These are phyloP conservation scores for Yamadazyma olivae DNA, from an alignment of 805 yeast genomes.

Conservation along the genomic window DNA sequence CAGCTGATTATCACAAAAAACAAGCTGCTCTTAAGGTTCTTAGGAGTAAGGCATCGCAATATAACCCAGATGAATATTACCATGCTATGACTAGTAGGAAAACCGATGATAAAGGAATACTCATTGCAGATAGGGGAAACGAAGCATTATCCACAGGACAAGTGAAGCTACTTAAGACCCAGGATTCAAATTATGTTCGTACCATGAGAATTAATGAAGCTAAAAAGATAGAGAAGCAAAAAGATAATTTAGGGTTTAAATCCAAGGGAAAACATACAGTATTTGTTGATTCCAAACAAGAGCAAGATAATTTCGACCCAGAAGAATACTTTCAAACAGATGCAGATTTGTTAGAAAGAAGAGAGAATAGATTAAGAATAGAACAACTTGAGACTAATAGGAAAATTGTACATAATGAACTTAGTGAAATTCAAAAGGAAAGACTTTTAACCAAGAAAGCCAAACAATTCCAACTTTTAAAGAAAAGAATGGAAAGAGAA, in stretches of 20 bases:
- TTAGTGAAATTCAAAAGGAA: constrained; percentile 24
- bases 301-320: constrained; percentile 58
- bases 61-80: constrained; percentile 95
- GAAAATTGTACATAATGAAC: constrained; percentile 24
- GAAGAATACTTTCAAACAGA: constrained; percentile 71
- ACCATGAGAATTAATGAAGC: constrained; percentile 71
- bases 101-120: constrained; percentile 69
- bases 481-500: constrained; percentile 68
- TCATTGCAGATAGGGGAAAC: constrained; percentile 62
- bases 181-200: constrained; percentile 82
- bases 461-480: constrained; percentile 56
- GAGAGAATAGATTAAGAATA: constrained; percentile 68
- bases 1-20: constrained; percentile 55
- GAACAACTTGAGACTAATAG: constrained; percentile 53
- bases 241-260: constrained; percentile 46
- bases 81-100: constrained; percentile 80
- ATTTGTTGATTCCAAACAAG: constrained; percentile 66
- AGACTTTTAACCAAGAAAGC: constrained; percentile 51
- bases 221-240: constrained; percentile 57
- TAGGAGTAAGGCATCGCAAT: constrained; percentile 63
- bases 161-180: constrained; percentile 80
- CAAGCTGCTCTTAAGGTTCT: constrained; percentile 67
- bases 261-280: constrained; percentile 79
- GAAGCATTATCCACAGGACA: constrained; percentile 68
- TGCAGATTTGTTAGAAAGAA: constrained; percentile 52